phyloP scores from a whole-genome alignment of 2,329 filamentous ascomycete species.

The Fusarium acutatum region DNA sequence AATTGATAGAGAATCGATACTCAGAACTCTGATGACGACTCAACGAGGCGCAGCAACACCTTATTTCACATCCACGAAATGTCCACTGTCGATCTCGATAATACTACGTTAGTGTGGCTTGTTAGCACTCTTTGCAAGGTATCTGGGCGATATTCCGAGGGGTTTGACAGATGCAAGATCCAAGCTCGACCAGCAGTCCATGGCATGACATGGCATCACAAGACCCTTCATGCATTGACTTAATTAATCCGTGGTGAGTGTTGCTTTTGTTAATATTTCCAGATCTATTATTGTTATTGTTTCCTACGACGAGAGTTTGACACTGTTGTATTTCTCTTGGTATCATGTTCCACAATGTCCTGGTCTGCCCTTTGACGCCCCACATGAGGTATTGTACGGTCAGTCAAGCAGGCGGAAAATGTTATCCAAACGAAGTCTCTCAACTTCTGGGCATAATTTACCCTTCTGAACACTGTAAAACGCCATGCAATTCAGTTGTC shows the following conservation, averaged over 20 bases:
- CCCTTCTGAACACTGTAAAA: not conserved
- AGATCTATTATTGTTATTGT: not conserved
- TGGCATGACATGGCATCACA: not conserved
- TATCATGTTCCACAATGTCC: not conserved
- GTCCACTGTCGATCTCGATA: constrained; percentile 33
- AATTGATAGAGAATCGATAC: not conserved
- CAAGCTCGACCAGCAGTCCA: not conserved
- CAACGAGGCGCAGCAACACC: constrained; percentile 31
- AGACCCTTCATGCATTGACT: constrained; percentile 25
- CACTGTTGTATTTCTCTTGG: not conserved
- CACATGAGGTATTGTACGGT: not conserved
- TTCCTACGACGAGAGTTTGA: not conserved
- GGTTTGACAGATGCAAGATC: constrained; percentile 32
- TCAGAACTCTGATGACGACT: constrained; percentile 25
- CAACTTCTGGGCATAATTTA: not conserved
- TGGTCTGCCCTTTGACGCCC: not conserved
- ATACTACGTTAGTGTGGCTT: constrained; percentile 14
- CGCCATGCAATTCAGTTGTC: constrained; percentile 14
- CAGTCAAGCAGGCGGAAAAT: not conserved
- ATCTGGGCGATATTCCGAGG: constrained; percentile 13
- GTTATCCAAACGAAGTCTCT: constrained; percentile 11
- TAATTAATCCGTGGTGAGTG: not conserved
- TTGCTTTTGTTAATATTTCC: not conserved
- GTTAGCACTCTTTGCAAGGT: not conserved
- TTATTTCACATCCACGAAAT: constrained; percentile 17